Evolutionary conservation across 2,329 filamentous ascomycete species (phyloP), one percentile per base, ranked within the genome.

Genomic region (Scorias spongiosa): DNA sequence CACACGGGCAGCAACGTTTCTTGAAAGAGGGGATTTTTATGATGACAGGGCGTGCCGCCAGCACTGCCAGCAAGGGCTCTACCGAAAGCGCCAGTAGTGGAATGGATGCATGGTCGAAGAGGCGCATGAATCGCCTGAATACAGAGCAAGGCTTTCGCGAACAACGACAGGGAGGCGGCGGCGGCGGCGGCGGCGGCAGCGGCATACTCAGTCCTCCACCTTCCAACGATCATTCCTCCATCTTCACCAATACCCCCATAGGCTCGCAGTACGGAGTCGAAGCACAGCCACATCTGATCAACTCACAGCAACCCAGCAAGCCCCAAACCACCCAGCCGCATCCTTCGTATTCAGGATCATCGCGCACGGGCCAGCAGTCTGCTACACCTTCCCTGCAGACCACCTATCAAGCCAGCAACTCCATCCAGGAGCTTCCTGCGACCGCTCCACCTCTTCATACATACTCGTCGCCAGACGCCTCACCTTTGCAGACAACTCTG

Each of bases 141-240:
- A 63, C 60, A 45, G 60, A 63, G 57, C 57, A 60, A 47, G 58
- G 56, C 48, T 63, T 63, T 49, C 52, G 60, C 39, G 59, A 62
- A 49, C 58, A 61, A 51, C 52, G 60, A 37, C 57, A 60, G 46
- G 57, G 55, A 42, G 20, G 20, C 20, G 20, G 20, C 7, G 20
- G 20, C 20, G 54, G 54, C 15, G 46, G 49, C 38, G 46, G 48
- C 15, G n/a, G n/a, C n/a, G 54, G 53, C 15, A 46, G 49, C 38
- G 46, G 48, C 15, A 46, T 57, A 36, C 44, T 48, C 15, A 54
- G 46, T 46, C 40, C 46, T 9, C 49, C 52, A 44, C 46, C 50
- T 38, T 28, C 48, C 41, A 49, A 48, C 47, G 49, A 52, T 29
- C 45, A 50, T 17, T 29, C 34, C 30, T 44, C 42, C 41, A 29